Base-by-base conservation (phyloP, 2,329 filamentous ascomycete genomes). In the Tolypocladium pustulatum region DNA sequence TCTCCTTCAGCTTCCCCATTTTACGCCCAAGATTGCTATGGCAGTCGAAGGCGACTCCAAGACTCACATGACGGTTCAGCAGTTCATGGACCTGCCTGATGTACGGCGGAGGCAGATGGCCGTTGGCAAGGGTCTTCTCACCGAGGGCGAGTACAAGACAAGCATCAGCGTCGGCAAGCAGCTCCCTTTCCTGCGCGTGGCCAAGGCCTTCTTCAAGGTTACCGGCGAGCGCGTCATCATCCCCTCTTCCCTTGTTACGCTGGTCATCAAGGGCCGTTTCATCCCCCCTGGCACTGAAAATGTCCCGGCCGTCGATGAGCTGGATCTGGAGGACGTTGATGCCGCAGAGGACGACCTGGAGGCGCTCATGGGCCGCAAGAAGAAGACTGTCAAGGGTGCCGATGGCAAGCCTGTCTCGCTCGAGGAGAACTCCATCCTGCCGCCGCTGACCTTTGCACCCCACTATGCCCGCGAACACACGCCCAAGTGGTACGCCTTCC, bases 181-280 rank as follows among this genome's bases (percentile, higher is more conserved):
- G 74, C 81, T 99, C 34, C 94, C 94, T 1, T 83, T 85, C 63
- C 80, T 99, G 58, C 83, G 89, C 59, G 85, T 99, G 13, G 90
- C 91, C 68, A 95, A 91, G 76, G 90, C 91, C 9, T 99, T 96
- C 76, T 99, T 99, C 85, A 99, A 99, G 80, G 95, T 99, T 53
- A 87, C 91, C 57, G 94, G 94, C 69, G 95, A 99, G 76, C 90
- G 89, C 64, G 89, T 88, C 72, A 90, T 99, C 68, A 96, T 93
- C 37, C 92, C 94, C 8, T 90, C 89, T 60, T 96, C 91, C 59
- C 82, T 99, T 41, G 93, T 97, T 27, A 93, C 92, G 62, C 87
- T 99, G 36, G 91, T 99, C 56, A 85, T 99, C 71, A 99, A 99
- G 78, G 91, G 89, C 37, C 91, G 94, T 58, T 89, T 97, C 69